phyloP scores from a whole-genome alignment of 2,329 filamentous ascomycete genomes.

The Colletotrichum sp. region DNA sequence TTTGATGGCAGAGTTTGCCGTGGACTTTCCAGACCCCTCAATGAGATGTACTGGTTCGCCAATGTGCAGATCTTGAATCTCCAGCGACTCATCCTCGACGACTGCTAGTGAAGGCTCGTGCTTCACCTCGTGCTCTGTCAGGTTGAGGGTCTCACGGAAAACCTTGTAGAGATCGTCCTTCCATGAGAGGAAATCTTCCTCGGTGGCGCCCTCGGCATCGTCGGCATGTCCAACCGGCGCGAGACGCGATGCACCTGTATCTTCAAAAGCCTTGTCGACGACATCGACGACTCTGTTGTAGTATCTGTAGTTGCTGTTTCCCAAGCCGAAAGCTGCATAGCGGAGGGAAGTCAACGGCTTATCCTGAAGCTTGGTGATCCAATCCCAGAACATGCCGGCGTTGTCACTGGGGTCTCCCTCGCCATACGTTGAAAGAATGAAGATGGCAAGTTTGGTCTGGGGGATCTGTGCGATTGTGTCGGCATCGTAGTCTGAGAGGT shows the following conservation, averaged over 20 bases:
- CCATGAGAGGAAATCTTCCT: conserved; percentile 42
- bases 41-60: conserved; percentile 23
- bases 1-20: conserved; percentile 21
- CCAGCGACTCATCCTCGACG: conserved; percentile 22
- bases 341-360: conserved; percentile 26
- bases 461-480: conserved; percentile 37
- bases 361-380: conserved; percentile 24
- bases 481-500: conserved; percentile 52
- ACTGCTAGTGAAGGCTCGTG: conserved; percentile 27
- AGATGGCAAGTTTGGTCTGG: conserved; percentile 32
- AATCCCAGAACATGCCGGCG: conserved; percentile 32
- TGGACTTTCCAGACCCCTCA: conserved; percentile 2
- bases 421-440: conserved; percentile 43
- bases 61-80: conserved; percentile 23
- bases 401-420: conserved; percentile 48
- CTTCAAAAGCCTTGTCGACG: conserved; percentile 26
- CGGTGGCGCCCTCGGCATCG: conserved; percentile 33
- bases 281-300: conserved; percentile 40
- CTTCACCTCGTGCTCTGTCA: conserved; percentile 25
- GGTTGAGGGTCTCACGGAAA: conserved; percentile 22
- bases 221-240: conserved; percentile 34
- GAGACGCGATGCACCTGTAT: conserved; percentile 31
- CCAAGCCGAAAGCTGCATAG: conserved; percentile 42
- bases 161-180: conserved; percentile 31
- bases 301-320: conserved; percentile 42